Percentiles rank a stretch among this genome's conserved stretches.
Conservation (phyloP, 2,329 filamentous ascomycete species). For the Teratosphaeria gauchensis region DNA sequence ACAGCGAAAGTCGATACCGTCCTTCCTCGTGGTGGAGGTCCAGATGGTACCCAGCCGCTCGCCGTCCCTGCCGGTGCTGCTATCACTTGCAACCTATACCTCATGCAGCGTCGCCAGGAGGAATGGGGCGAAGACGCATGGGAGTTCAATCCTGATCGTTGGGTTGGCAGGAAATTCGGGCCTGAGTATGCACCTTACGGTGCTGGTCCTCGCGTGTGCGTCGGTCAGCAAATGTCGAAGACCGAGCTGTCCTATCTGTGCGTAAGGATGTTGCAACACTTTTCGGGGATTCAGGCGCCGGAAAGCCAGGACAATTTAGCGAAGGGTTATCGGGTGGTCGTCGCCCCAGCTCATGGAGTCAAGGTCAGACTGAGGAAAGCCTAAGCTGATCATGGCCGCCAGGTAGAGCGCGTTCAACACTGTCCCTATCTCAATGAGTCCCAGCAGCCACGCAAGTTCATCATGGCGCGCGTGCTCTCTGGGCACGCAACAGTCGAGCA, state of each 20-base stretch:
- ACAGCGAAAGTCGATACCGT: slow-evolving; percentile 35
- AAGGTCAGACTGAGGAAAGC: not conserved
- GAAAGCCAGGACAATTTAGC: slow-evolving; percentile 11
- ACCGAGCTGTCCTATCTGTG: slow-evolving; percentile 12
- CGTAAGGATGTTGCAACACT: slow-evolving; percentile 11
- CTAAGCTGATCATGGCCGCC: not conserved
- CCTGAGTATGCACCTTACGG: slow-evolving; percentile 13
- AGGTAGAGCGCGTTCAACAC: not conserved
- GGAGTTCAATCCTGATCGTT: slow-evolving; percentile 32
- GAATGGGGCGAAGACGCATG: slow-evolving; percentile 39
- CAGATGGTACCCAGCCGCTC: slow-evolving; percentile 32
- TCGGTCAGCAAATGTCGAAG: slow-evolving; percentile 11
- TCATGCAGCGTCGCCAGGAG: slow-evolving; percentile 40
- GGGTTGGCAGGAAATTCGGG: slow-evolving; percentile 13
- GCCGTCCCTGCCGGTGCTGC: slow-evolving; percentile 31
- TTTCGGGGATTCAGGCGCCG: slow-evolving; percentile 8
- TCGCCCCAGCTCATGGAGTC: slow-evolving; percentile 6
- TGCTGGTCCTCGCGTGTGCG: slow-evolving; percentile 14
- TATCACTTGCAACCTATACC: slow-evolving; percentile 34
- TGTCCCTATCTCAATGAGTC: no score
- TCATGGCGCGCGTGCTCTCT: no score
- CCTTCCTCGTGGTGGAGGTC: slow-evolving; percentile 35
- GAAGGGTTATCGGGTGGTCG: slow-evolving; percentile 12
- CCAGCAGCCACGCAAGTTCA: no score
- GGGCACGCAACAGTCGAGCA: no score